Conservation (phyloP, 345 rosid genomes). For the Lepidium sativum region DNA sequence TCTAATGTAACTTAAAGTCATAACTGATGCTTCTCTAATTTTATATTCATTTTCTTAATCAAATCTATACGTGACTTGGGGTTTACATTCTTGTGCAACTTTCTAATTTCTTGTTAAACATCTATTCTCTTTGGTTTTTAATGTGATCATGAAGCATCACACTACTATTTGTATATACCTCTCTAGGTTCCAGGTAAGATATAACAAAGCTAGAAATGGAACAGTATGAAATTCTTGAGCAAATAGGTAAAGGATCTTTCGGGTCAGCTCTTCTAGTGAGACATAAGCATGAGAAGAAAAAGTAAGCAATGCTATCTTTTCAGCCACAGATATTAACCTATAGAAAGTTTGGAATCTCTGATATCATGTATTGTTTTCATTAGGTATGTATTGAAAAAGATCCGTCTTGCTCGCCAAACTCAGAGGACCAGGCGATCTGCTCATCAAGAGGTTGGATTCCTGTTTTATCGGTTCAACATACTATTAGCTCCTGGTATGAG, state of each 20-base stretch:
- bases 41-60: not conserved
- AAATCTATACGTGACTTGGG: not conserved
- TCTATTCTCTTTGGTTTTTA: not conserved
- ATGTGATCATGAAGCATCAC: not conserved
- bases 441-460: conserved; percentile 66
- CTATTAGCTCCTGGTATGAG: not conserved
- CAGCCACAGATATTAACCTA: not conserved
- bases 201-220: conserved; percentile 39
- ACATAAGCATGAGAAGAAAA: conserved; percentile 80
- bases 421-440: conserved; percentile 87
- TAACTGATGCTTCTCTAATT: not conserved
- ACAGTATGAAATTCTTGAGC: conserved; percentile 78
- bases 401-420: conserved; percentile 90
- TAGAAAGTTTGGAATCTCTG: not conserved
- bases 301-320: conserved; percentile 30
- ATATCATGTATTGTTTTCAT: not conserved
- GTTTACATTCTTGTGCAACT: not conserved
- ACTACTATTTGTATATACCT: not conserved
- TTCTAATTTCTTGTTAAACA: not conserved
- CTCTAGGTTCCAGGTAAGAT: not conserved
- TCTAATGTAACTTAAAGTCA: not conserved
- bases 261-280: conserved; percentile 90
- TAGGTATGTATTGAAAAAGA: conserved; percentile 89
- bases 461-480: not conserved
- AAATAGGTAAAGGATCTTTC: conserved; percentile 84